Evolutionary conservation across 257 asterid genomes (phyloP).

Genomic region (Nicotiana obtusifolia): DNA sequence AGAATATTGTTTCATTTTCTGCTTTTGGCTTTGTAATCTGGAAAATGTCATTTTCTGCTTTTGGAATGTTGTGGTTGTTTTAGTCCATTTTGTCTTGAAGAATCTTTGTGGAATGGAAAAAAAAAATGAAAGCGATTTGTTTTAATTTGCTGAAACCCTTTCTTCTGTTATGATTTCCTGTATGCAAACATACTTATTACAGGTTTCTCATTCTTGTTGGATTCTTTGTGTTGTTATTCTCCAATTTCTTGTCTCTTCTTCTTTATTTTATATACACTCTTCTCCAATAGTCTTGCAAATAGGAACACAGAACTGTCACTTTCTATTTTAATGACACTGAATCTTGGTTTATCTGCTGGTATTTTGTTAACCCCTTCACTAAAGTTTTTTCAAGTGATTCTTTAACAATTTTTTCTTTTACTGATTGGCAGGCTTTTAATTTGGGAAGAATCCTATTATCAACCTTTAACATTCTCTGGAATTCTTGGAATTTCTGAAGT

Average conservation of each 20-base stretch:
- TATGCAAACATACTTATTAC: conserved; percentile 25
- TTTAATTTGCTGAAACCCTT: conserved; percentile 28
- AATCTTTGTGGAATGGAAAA: conserved; percentile 35
- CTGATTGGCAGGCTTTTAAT: conserved; percentile 65
- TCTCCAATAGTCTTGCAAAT: conserved; percentile 6
- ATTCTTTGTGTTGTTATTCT: conserved; percentile 27
- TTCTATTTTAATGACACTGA: background rate
- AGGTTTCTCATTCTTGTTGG: conserved; percentile 37
- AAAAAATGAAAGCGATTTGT: conserved; percentile 10
- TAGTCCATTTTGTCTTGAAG: conserved; percentile 33
- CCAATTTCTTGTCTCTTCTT: conserved; percentile 24
- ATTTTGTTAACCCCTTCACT: background rate
- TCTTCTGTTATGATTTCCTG: conserved; percentile 25
- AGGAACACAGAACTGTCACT: background rate
- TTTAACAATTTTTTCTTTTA: background rate
- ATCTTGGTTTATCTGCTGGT: background rate
- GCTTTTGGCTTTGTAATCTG: conserved; percentile 25
- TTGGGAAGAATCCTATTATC: conserved; percentile 86
- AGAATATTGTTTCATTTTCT: conserved; percentile 30
- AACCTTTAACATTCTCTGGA: conserved; percentile 29
- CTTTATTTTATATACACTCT: conserved; percentile 7
- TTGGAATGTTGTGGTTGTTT: conserved; percentile 65
- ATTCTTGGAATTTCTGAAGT: conserved; percentile 23
- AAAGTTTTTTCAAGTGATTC: background rate
- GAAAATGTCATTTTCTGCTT: conserved; percentile 33